Evolutionary conservation across 306 rosid genomes (phyloP).

Genomic region (Gynostemma pentaphyllum): DNA sequence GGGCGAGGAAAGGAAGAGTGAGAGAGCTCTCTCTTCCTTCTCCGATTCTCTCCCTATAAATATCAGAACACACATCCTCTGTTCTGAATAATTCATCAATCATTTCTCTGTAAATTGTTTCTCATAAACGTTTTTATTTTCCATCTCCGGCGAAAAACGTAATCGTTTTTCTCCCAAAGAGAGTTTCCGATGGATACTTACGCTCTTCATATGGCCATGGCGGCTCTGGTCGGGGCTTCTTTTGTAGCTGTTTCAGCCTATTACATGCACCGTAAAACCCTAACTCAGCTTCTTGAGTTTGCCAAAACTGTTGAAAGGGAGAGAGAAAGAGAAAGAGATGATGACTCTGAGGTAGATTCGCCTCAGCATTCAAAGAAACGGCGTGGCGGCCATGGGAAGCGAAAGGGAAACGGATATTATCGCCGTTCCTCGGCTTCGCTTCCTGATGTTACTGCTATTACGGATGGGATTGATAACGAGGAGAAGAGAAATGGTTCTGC

Average conservation of each 20-base stretch:
- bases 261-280: constrained; percentile 88
- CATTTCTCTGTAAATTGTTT: constrained; percentile 4
- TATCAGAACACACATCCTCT: constrained; percentile 8
- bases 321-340: constrained; percentile 27
- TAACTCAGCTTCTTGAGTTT: constrained; percentile 71
- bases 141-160: constrained; percentile 29
- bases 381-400: constrained; percentile 24
- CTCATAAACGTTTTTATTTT: background rate
- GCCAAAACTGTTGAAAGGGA: constrained; percentile 68
- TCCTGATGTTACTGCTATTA: constrained; percentile 65
- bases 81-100: constrained; percentile 15
- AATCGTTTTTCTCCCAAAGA: constrained; percentile 5
- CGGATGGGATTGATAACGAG: constrained; percentile 37
- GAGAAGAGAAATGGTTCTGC: constrained; percentile 42
- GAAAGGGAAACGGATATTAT: constrained; percentile 27
- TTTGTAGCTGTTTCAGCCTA: constrained; percentile 82
- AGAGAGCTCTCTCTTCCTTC: background rate
- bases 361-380: constrained; percentile 49
- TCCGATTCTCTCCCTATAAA: constrained; percentile 30
- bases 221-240: constrained; percentile 92
- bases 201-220: constrained; percentile 81
- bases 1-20: background rate
- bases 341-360: constrained; percentile 29
- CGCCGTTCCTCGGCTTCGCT: constrained; percentile 51
- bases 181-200: constrained; percentile 52